Evolutionary conservation across 2,329 filamentous ascomycete species (phyloP), one percentile per base, ranked within the genome.

Genomic region (Incumbomyces delicatus): DNA sequence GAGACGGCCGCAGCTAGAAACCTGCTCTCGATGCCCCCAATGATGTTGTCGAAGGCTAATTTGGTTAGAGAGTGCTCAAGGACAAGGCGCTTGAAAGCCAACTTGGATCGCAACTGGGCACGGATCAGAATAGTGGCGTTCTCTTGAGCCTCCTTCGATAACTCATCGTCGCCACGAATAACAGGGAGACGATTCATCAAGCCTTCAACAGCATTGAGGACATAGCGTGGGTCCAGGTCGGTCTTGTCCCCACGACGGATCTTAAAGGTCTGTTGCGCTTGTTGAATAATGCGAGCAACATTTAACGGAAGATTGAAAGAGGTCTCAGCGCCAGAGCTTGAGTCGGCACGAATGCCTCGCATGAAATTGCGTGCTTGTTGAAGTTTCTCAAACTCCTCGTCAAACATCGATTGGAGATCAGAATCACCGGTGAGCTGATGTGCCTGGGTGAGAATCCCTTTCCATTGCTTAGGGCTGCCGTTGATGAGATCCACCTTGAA

Each of bases 41-140:
- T 66, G 39, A 98, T 80, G 61, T 95, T 89, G 52, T 92, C 84
- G 60, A 98, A 90, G 1, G 92, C 90, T 53, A 95, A 76, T 66
- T 87, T 92, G 70, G 87, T 94, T 56, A 98, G 70, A 11, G 83
- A 83, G 61, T 95, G 83, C 56, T 88, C 78, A 46, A 87, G 82
- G 38, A 94, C 89, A 50, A 99, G 74, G 50, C 88, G 84, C 70
- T 95, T 95, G 78, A 88, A 98, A 0, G 92, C 86, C 47, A 98
- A 74, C 44, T 87, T 81, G 30, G 89, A 94, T 41, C 92, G 85
- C 47, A 96, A 68, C 60, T 94, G 83, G 11, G 87, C 86, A 71
- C 95, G 96, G 77, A 95, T 88, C 10, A 98, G 74, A 48, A 94
- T 76, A 0, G 89, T 95, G 2, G 94, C 86, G 58, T 86, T 95